Conservation (phyloP, 331 rosid genomes). For the Spiraea crenata region DNA sequence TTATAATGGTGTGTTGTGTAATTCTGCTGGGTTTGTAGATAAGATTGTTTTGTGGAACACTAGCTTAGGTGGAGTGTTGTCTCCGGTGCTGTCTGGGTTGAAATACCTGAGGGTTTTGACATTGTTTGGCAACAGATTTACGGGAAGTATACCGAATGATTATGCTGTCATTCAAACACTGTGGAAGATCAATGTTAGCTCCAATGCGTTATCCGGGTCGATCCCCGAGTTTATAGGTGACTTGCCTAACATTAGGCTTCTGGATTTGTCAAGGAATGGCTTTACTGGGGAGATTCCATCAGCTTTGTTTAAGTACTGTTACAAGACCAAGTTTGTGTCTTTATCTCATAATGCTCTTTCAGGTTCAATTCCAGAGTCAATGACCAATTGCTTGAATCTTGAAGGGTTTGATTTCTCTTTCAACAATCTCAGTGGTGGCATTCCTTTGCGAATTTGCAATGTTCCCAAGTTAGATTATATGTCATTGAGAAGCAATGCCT, state of each 20-base stretch:
- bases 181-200: conserved; percentile 93
- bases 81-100: conserved; percentile 72
- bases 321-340: conserved; percentile 75
- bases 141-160: conserved; percentile 70
- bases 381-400: conserved; percentile 70
- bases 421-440: conserved; percentile 71
- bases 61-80: conserved; percentile 71
- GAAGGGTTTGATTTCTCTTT: conserved; percentile 97
- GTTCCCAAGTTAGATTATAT: conserved; percentile 70
- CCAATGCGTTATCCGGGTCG: conserved; percentile 78
- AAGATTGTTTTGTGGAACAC: conserved; percentile 83
- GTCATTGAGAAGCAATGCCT: conserved; percentile 66
- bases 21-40: conserved; percentile 73
- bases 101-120: conserved; percentile 76
- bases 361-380: conserved; percentile 67
- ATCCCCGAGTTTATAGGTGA: conserved; percentile 88
- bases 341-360: conserved; percentile 68
- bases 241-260: conserved; percentile 72
- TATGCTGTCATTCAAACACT: conserved; percentile 60
- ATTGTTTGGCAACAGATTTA: conserved; percentile 75
- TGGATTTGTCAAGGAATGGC: conserved; percentile 84
- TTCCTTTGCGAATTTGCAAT: conserved; percentile 59
- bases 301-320: conserved; percentile 69
- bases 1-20: conserved; percentile 67
- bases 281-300: conserved; percentile 78